Percentiles rank a stretch among this genome's conserved stretches.
Evolutionary conservation across 1,284 basidiomycete genomes (phyloP).

Genomic region (Tilletia indica): DNA sequence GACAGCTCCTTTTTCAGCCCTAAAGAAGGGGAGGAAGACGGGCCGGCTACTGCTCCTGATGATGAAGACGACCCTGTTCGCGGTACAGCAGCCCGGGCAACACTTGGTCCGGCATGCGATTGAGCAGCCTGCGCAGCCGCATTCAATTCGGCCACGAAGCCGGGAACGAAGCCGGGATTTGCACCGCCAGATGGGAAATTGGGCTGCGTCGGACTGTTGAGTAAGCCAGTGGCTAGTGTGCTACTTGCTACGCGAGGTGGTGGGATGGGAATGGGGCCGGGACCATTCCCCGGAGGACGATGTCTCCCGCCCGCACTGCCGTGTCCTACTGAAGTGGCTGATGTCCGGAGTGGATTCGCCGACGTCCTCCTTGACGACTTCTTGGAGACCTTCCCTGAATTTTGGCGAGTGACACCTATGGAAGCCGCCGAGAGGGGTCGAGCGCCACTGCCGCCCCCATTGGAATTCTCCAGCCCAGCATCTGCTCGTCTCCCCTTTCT

Average conservation of each 20-base stretch:
- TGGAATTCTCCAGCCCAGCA: background rate
- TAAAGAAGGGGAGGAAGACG: background rate
- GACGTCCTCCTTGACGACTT: background rate
- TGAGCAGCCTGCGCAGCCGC: constrained; percentile 5
- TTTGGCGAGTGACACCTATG: background rate
- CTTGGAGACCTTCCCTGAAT: background rate
- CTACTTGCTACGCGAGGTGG: constrained; percentile 6
- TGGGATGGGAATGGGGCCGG: background rate
- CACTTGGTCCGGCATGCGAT: too few species aligned
- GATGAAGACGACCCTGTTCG: too few species aligned
- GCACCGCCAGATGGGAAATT: background rate
- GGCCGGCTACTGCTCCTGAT: background rate
- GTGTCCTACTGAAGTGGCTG: constrained; percentile 1
- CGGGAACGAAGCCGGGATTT: constrained; percentile 5
- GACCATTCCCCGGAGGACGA: background rate
- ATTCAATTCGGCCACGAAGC: background rate
- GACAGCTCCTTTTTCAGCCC: too few species aligned
- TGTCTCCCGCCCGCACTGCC: background rate
- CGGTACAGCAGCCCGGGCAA: background rate
- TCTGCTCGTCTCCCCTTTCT: background rate
- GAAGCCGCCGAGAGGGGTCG: background rate
- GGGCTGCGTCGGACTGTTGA: background rate
- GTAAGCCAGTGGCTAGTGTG: too few species aligned
- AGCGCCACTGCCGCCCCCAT: background rate
- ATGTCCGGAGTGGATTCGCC: background rate